A percentile compares a stretch with the other conserved stretches of the same genome.
Conservation (phyloP, 352 stramenopile genomes). For the Phytophthora aleatoria region DNA sequence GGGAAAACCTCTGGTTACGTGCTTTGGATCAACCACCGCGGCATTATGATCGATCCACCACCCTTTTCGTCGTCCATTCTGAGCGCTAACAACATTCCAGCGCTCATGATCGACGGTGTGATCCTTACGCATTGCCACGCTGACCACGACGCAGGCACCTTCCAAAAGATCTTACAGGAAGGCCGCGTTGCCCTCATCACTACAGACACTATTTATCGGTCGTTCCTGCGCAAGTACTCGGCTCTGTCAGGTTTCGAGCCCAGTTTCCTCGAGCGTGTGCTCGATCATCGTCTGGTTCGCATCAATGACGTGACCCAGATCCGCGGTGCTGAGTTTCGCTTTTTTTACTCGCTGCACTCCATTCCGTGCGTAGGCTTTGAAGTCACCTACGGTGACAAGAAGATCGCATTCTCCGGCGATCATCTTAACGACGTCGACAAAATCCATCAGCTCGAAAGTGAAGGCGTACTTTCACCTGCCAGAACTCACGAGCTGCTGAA, state of each 20-base stretch:
- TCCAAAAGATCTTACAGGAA: conserved; percentile 96
- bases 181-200: conserved; percentile 95
- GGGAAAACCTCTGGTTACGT: conserved; percentile 96
- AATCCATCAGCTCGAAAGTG: conserved; percentile 74
- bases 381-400: conserved; percentile 92
- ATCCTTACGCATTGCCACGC: conserved; percentile 97
- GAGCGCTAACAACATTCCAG: conserved; percentile 87
- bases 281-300: conserved; percentile 91
- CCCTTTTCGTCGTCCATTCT: conserved; percentile 90
- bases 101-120: conserved; percentile 95
- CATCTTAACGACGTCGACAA: conserved; percentile 95
- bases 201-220: conserved; percentile 96
- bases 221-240: conserved; percentile 96
- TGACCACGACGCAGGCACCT: conserved; percentile 96
- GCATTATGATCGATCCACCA: conserved; percentile 97
- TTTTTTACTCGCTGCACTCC: conserved; percentile 96
- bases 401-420: conserved; percentile 96
- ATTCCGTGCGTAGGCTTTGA: conserved; percentile 97
- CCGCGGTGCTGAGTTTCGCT: conserved; percentile 94
- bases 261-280: conserved; percentile 90
- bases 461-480: conserved; percentile 88
- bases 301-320: conserved; percentile 95
- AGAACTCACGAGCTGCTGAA: conserved; percentile 92
- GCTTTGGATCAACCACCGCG: conserved; percentile 96
- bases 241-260: conserved; percentile 93